These are phyloP conservation scores for Phytophthora aleatoria DNA, from an alignment of 352 stramenopile genomes.

Conservation along the genomic window DNA sequence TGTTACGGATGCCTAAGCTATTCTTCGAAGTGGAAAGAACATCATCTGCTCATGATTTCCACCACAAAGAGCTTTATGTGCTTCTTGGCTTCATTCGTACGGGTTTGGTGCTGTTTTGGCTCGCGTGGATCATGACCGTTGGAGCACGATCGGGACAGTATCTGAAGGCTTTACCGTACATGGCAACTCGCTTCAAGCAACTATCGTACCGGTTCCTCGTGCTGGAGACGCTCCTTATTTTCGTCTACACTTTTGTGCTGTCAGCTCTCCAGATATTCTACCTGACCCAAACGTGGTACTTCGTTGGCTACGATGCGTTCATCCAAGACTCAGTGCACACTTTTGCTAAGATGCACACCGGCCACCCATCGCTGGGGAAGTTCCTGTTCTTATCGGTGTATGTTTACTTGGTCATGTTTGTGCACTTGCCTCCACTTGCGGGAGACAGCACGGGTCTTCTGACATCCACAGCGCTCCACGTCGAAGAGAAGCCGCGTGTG, in stretches of 20 bases:
- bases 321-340: constrained; percentile 72
- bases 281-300: constrained; percentile 66
- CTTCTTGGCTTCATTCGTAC: constrained; percentile 69
- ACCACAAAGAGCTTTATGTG: constrained; percentile 63
- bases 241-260: constrained; percentile 73
- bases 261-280: constrained; percentile 72
- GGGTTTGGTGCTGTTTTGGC: constrained; percentile 67
- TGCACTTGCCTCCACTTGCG: constrained; percentile 69
- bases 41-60: constrained; percentile 17
- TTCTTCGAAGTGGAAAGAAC: constrained; percentile 30
- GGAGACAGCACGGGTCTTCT: constrained; percentile 56
- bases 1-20: constrained; percentile 66
- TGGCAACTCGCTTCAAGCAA: constrained; percentile 86
- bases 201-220: constrained; percentile 88
- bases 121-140: constrained; percentile 70
- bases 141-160: constrained; percentile 58
- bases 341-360: constrained; percentile 63
- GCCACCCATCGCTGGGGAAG: constrained; percentile 62
- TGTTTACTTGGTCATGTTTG: constrained; percentile 85
- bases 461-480: constrained; percentile 71
- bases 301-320: constrained; percentile 70
- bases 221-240: constrained; percentile 74
- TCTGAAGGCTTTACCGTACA: constrained; percentile 80
- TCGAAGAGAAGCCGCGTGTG: constrained; percentile 65
- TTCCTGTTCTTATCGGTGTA: constrained; percentile 85